Percentiles rank a stretch among this genome's conserved stretches.
These are phyloP conservation scores for Juncus inflexus DNA, from an alignment of 176 grass and related monocot species.

Conservation along the genomic window DNA sequence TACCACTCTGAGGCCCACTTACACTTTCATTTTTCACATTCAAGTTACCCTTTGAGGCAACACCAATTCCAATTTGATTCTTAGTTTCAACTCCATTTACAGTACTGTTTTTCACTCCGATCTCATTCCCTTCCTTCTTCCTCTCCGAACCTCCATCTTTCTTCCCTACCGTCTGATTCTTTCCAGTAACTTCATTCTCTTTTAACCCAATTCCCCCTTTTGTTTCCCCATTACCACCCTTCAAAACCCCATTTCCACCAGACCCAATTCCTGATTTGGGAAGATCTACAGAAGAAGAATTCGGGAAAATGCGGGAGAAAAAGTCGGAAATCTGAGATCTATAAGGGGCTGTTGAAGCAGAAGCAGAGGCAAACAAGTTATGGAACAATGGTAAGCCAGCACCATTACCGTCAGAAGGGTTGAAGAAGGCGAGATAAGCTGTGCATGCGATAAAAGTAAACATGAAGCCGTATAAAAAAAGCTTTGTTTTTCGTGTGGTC, in stretches of 20 bases:
- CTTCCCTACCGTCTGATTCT: slow-evolving; percentile 26
- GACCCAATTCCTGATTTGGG: slow-evolving; percentile 13
- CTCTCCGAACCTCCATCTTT: background rate
- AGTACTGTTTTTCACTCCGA: slow-evolving; percentile 5
- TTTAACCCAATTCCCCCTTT: slow-evolving; percentile 25
- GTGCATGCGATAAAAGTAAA: slow-evolving; percentile 58
- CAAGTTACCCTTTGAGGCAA: background rate
- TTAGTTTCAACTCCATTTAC: slow-evolving; percentile 8
- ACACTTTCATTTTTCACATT: slow-evolving; percentile 14
- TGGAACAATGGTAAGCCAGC: slow-evolving; percentile 46
- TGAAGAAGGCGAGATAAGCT: slow-evolving; percentile 53
- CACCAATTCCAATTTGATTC: slow-evolving; percentile 13
- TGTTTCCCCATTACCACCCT: slow-evolving; percentile 12
- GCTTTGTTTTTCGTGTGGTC: slow-evolving; percentile 33
- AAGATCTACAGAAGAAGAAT: slow-evolving; percentile 33
- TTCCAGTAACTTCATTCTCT: slow-evolving; percentile 26
- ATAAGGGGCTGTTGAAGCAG: slow-evolving; percentile 40
- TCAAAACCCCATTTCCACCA: background rate
- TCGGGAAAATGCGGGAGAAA: slow-evolving; percentile 60
- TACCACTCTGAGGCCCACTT: background rate
- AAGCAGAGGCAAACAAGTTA: slow-evolving; percentile 53
- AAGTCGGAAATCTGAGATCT: slow-evolving; percentile 51
- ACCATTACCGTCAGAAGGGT: slow-evolving; percentile 34
- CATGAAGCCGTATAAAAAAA: slow-evolving; percentile 61
- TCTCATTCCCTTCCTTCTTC: background rate